phyloP scores from a whole-genome alignment of 192 early-diverging fungal genomes.

The Backusella tarrabulga region DNA sequence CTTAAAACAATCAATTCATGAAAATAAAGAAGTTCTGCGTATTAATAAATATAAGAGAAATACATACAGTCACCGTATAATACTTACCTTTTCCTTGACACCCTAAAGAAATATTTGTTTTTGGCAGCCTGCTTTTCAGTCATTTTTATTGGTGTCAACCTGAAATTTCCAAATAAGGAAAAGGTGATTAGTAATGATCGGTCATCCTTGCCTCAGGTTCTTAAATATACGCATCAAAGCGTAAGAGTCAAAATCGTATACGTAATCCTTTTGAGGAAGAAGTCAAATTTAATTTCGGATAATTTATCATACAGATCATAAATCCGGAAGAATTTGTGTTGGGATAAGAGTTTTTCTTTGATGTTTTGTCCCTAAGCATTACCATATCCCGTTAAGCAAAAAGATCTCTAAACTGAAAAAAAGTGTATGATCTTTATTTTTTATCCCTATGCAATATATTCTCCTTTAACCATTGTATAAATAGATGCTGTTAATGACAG shows the following conservation, averaged over 20 bases:
- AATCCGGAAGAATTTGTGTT: not conserved
- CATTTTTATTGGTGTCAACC: constrained; percentile 4
- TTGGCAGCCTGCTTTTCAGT: constrained; percentile 3
- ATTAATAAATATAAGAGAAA: not conserved
- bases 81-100: not conserved
- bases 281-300: not conserved
- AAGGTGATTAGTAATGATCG: not conserved
- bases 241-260: not conserved
- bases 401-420: no score
- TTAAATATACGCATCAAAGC: not conserved
- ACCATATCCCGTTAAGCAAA: no score
- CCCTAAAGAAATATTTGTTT: not conserved
- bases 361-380: no score
- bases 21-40: not conserved
- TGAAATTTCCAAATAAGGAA: not conserved
- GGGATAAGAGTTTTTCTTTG: not conserved
- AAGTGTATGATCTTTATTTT: no score
- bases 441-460: no score
- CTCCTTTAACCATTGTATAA: no score
- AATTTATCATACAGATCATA: not conserved
- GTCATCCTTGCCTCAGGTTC: not conserved
- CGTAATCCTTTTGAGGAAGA: not conserved
- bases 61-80: not conserved
- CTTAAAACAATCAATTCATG: not conserved
- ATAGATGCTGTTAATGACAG: not conserved